These are phyloP conservation scores for Tricholoma sp. DNA, from an alignment of 768 basidiomycete species.

Conservation along the genomic window DNA sequence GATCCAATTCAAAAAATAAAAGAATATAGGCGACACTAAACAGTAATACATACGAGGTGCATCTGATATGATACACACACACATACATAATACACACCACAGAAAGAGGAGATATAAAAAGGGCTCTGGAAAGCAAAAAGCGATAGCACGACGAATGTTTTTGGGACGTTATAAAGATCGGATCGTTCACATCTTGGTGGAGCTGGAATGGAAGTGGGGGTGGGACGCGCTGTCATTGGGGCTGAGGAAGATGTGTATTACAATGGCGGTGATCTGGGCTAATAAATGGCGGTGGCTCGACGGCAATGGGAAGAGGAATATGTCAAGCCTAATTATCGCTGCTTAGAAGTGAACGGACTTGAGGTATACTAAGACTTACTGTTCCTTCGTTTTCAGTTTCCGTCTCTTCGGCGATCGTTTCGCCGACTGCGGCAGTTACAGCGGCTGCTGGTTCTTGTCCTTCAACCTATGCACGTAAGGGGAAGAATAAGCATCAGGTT, in stretches of 20 bases:
- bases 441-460: conserved; percentile 34
- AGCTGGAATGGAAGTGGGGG: conserved; percentile 5
- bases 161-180: conserved; percentile 8
- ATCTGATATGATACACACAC: not conserved
- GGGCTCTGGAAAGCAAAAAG: conserved; percentile 14
- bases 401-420: conserved; percentile 55
- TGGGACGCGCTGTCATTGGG: conserved; percentile 10
- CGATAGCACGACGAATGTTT: conserved; percentile 19
- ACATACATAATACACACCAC: conserved; percentile 1
- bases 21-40: not conserved
- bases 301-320: not conserved
- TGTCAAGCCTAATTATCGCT: conserved; percentile 4
- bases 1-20: not conserved
- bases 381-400: conserved; percentile 33
- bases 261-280: conserved; percentile 5
- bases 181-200: conserved; percentile 1
- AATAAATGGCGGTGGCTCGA: conserved; percentile 8
- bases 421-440: conserved; percentile 28
- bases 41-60: not conserved
- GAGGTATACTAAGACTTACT: not conserved
- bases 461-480: conserved; percentile 27
- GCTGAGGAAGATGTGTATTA: conserved; percentile 8
- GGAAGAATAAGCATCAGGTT: conserved; percentile 9
- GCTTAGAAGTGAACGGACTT: not conserved
- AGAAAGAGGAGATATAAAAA: conserved; percentile 9